These are phyloP conservation scores for Grifola frondosa DNA, from an alignment of 1,284 basidiomycete species.

Conservation along the genomic window DNA sequence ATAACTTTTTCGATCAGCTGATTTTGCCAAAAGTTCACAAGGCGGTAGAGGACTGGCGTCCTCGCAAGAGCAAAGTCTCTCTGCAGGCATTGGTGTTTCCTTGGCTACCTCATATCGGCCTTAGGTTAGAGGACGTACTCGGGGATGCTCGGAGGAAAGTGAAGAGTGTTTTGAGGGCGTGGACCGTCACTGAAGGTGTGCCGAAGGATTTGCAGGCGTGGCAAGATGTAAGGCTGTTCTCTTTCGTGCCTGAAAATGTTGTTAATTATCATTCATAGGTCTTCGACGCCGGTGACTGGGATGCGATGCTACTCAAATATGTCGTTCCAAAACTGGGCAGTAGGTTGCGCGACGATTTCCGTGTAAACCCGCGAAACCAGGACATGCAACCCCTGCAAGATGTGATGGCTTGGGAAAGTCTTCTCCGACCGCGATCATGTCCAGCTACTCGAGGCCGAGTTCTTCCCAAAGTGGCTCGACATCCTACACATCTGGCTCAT, in stretches of 20 bases:
- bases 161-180: slow-evolving; percentile 75
- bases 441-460: slow-evolving; percentile 86
- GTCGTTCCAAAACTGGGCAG: slow-evolving; percentile 87
- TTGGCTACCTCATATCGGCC: slow-evolving; percentile 88
- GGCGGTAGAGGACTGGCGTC: slow-evolving; percentile 83
- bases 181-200: slow-evolving; percentile 75
- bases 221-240: slow-evolving; percentile 67
- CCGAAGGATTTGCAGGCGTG: slow-evolving; percentile 75
- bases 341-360: slow-evolving; percentile 79
- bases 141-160: slow-evolving; percentile 86
- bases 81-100: slow-evolving; percentile 89
- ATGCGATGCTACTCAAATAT: slow-evolving; percentile 85
- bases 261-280: slow-evolving; percentile 44
- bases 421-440: slow-evolving; percentile 76
- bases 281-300: slow-evolving; percentile 84
- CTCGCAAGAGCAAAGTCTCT: slow-evolving; percentile 54
- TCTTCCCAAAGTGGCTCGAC: slow-evolving; percentile 96
- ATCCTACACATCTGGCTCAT: slow-evolving; percentile 91
- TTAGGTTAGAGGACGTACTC: slow-evolving; percentile 77
- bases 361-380: slow-evolving; percentile 86
- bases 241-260: background rate
- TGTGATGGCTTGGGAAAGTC: slow-evolving; percentile 74
- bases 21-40: slow-evolving; percentile 88
- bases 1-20: slow-evolving; percentile 96
- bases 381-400: slow-evolving; percentile 80